Evolutionary conservation across 768 basidiomycete genomes (phyloP), one percentile per base, ranked within the genome.

Genomic region (Boletellus ananiceps): DNA sequence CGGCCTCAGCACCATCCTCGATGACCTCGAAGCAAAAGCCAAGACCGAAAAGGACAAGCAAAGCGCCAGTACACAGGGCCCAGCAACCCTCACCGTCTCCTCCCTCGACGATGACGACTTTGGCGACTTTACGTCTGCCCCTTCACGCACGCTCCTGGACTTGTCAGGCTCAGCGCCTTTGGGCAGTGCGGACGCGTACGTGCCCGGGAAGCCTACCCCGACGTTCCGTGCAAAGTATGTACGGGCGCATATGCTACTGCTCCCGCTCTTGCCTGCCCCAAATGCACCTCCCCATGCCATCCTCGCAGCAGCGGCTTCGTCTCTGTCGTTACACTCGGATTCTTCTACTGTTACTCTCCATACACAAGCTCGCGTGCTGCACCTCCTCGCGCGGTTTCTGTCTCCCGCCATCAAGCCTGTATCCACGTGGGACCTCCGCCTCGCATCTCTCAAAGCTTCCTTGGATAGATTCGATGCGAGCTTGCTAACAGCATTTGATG

Each of bases 391-490:
- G 1, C 71, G 76, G 1, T 95, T 91, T 61, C 80, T 95, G 35
- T 91, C 85, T 0, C 75, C 80, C 1, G 45, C 56, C 12, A 66
- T 96, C 39, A 81, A 87, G 54, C 93, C 95, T 0, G 70, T 93
- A 2, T 74, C 79, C 4, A 71, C 76, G 55, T 90, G 87, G 81
- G 73, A 77, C 7, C 68, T 78, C 18, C 73, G 89, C 32, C 72
- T 77, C 25, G 65, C 80, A 3, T 79, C 86, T 13, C 74, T 97
- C 16, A 79, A 87, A 12, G 77, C 86, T 0, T 84, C 90, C 0
- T 82, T 85, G 64, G 94, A 97, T 59, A 77, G 90, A 5, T 98
- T 95, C 68, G 92, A 97, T 57, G 87, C 88, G 12, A 79, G 74
- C 23, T 74, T 95, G 12, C 74, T 99, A n/a, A 79, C 85, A 1